phyloP scores from a whole-genome alignment of 495 filamentous ascomycete genomes.

The Talaromyces trachyspermus region DNA sequence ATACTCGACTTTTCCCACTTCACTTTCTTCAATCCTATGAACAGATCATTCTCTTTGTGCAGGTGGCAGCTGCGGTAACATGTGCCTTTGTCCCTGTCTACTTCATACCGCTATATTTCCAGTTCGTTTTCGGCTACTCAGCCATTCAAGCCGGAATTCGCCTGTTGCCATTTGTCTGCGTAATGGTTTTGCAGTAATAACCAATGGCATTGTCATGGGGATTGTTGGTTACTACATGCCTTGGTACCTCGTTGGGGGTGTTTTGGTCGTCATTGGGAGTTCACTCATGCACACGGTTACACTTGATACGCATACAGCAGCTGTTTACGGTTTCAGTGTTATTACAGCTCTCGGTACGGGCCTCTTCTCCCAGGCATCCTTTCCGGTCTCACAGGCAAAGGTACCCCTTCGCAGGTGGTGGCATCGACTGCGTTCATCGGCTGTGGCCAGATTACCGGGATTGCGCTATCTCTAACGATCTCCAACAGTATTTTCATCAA shows the following conservation, averaged over 20 bases:
- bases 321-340: conserved; percentile 48
- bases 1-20: conserved; percentile 45
- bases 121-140: conserved; percentile 31
- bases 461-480: background rate
- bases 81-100: conserved; percentile 32
- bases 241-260: conserved; percentile 42
- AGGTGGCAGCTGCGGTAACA: conserved; percentile 16
- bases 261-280: conserved; percentile 36
- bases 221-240: conserved; percentile 44
- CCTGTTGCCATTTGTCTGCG: conserved; percentile 23
- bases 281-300: conserved; percentile 39
- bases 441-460: background rate
- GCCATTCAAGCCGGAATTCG: conserved; percentile 31
- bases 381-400: conserved; percentile 5
- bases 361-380: conserved; percentile 2
- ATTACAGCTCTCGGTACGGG: background rate
- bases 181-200: conserved; percentile 30
- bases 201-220: conserved; percentile 1
- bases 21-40: conserved; percentile 39
- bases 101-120: conserved; percentile 45
- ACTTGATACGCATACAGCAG: conserved; percentile 20
- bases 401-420: background rate
- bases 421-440: conserved; percentile 5
- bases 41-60: conserved; percentile 4
- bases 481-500: conserved; percentile 7